A percentile compares a stretch with the other conserved stretches of the same genome.
Evolutionary conservation across 441 rosid genomes (phyloP).

Genomic region (Theobroma grandiflorum): DNA sequence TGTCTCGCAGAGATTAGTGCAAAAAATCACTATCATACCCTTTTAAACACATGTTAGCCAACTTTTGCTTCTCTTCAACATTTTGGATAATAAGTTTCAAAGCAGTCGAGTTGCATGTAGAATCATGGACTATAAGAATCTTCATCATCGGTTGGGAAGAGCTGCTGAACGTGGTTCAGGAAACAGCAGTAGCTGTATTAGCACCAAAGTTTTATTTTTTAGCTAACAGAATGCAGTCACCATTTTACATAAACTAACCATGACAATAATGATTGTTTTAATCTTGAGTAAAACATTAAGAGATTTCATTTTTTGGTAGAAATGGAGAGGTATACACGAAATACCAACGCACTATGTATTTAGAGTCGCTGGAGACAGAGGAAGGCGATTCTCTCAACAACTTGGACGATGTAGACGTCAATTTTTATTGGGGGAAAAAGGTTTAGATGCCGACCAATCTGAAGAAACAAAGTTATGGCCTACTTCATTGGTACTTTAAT

Average conservation of each 20-base stretch:
- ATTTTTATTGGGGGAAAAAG: neutral
- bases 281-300: neutral
- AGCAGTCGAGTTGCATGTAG: neutral
- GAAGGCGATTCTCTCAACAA: conserved; percentile 25
- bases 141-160: neutral
- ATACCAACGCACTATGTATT: too few species aligned
- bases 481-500: neutral
- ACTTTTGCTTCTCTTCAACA: neutral
- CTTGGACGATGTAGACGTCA: neutral
- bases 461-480: conserved; percentile 20
- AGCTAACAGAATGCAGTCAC: neutral
- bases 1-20: too few species aligned
- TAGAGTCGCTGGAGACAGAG: conserved; percentile 19
- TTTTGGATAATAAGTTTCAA: neutral
- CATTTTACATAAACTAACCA: neutral
- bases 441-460: conserved; percentile 4
- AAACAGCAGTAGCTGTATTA: neutral
- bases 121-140: neutral
- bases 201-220: neutral
- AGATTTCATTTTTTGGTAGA: neutral
- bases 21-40: neutral
- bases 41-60: neutral
- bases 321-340: neutral
- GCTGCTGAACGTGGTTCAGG: neutral
- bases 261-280: neutral